These are phyloP conservation scores for Lumnitzera littorea DNA, from an alignment of 345 rosid genomes.

Conservation along the genomic window DNA sequence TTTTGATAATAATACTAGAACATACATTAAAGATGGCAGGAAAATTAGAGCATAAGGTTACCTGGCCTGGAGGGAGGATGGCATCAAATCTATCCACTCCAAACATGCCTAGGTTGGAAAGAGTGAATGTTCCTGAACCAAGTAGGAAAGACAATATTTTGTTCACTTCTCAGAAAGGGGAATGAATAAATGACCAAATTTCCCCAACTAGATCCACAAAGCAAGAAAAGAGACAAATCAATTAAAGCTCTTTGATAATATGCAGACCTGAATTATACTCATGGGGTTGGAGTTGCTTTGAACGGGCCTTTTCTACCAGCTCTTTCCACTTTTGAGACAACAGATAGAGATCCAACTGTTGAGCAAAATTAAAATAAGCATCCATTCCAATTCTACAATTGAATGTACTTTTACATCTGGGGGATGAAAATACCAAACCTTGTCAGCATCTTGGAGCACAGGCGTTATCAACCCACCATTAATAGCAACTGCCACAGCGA, in stretches of 20 bases:
- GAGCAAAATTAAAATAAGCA: slow-evolving; percentile 10
- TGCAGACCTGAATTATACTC: slow-evolving; percentile 83
- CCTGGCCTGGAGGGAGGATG: slow-evolving; percentile 96
- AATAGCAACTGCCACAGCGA: slow-evolving; percentile 93
- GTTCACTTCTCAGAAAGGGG: background rate
- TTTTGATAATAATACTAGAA: slow-evolving; percentile 4
- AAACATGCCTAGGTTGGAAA: slow-evolving; percentile 93
- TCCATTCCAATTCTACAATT: background rate
- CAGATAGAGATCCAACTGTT: slow-evolving; percentile 79
- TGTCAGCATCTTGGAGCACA: slow-evolving; percentile 91
- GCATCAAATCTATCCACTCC: slow-evolving; percentile 98
- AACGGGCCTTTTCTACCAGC: slow-evolving; percentile 79
- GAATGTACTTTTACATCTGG: background rate
- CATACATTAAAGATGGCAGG: background rate
- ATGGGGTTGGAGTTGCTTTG: slow-evolving; percentile 87
- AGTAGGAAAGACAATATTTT: slow-evolving; percentile 4
- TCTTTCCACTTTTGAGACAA: slow-evolving; percentile 95
- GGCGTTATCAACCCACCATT: slow-evolving; percentile 95
- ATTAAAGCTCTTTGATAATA: slow-evolving; percentile 3
- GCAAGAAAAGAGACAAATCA: background rate
- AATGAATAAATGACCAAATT: background rate
- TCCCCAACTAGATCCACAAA: background rate
- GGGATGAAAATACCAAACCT: slow-evolving; percentile 33
- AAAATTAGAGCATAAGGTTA: slow-evolving; percentile 14
- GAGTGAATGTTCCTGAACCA: slow-evolving; percentile 78